Evolutionary conservation across 805 yeast species (phyloP).

Genomic region (Wickerhamiella occidentalis): DNA sequence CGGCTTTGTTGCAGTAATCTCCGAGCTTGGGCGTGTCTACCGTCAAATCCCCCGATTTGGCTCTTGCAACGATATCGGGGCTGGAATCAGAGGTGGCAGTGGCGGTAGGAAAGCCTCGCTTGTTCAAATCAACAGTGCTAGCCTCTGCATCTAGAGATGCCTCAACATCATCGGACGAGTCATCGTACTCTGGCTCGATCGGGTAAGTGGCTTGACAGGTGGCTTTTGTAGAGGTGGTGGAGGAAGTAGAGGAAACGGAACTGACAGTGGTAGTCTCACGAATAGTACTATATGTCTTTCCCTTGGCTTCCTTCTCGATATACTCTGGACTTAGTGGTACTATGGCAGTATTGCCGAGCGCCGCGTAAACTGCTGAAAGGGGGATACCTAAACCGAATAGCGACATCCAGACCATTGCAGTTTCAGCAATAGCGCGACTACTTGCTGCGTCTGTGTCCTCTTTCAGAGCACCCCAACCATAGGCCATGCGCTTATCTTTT

Average conservation of each 20-base stretch:
- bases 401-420: background rate
- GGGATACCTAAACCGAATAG: background rate
- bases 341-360: background rate
- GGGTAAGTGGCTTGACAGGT: too few species aligned
- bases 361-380: background rate
- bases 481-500: background rate
- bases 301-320: too few species aligned
- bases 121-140: too few species aligned
- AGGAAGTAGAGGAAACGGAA: too few species aligned
- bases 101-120: too few species aligned
- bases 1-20: background rate
- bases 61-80: background rate
- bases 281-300: too few species aligned
- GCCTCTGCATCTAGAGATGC: background rate
- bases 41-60: background rate
- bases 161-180: background rate
- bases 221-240: too few species aligned
- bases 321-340: too few species aligned
- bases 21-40: too few species aligned
- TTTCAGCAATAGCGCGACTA: background rate
- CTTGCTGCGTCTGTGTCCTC: background rate
- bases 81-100: too few species aligned
- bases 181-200: too few species aligned
- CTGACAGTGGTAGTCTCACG: too few species aligned
- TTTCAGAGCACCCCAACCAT: background rate